Conservation (phyloP, 345 rosid species). For the Arabidopsis arenosa region DNA sequence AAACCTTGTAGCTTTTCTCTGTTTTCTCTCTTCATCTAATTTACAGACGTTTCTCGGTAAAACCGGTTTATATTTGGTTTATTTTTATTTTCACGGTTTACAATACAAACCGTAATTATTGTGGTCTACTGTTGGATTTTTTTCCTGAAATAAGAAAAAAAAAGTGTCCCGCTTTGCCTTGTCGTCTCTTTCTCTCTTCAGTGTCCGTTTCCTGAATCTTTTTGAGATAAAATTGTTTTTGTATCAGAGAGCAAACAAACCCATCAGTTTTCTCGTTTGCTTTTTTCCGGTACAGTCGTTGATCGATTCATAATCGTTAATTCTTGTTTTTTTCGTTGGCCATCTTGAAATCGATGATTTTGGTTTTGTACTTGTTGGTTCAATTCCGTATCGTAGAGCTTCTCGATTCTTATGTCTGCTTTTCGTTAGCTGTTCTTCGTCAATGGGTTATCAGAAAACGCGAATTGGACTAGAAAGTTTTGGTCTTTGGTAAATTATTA, state of each 20-base stretch:
- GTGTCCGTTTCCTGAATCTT: not conserved
- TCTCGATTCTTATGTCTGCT: not conserved
- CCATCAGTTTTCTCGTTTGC: not conserved
- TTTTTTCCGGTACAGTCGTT: not conserved
- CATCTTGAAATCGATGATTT: not conserved
- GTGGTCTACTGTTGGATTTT: too few relatives aligned
- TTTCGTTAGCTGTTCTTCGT: not conserved
- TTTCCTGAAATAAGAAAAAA: not conserved
- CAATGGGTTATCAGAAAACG: not conserved
- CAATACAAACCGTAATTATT: too few relatives aligned
- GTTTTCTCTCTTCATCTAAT: not conserved
- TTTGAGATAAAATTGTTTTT: not conserved
- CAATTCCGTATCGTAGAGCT: not conserved
- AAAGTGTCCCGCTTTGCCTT: not conserved
- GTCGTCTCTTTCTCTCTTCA: not conserved
- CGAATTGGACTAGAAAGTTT: not conserved
- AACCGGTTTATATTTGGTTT: not conserved
- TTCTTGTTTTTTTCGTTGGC: not conserved
- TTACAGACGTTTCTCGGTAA: not conserved
- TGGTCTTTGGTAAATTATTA: too few relatives aligned
- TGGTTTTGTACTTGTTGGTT: not conserved
- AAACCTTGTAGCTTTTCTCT: not conserved
- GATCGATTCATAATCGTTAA: not conserved
- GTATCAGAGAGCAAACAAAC: not conserved
- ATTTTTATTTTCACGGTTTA: not conserved